Conservation (phyloP, 176 grass and related monocot species). For the barley (Hordeum vulgare) region MorexV3_pseudomolecules_assembly NC_058524.1:353014220-353014719, state of each 20-base stretch:
- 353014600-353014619: too few species aligned
- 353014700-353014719: too few species aligned
- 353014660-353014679: too few species aligned
- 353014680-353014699: too few species aligned
- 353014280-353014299: not conserved
- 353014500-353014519: too few species aligned
- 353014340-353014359: not conserved
- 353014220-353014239: not conserved
- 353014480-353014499: not conserved
- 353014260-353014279: not conserved
- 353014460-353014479: conserved; percentile 18
- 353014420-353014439: conserved; percentile 34
- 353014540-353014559: too few species aligned
- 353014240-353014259: not conserved
- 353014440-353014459: conserved; percentile 17
- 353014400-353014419: conserved; percentile 38
- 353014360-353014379: not conserved
- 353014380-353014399: conserved; percentile 51
- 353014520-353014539: too few species aligned
- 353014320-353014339: not conserved
- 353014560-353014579: too few species aligned
- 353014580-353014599: too few species aligned
- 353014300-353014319: not conserved
- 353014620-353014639: too few species aligned
- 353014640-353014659: too few species aligned